Evolutionary conservation across 2,329 filamentous ascomycete species (phyloP).

Genomic region (Drechslerella dactyloides): DNA sequence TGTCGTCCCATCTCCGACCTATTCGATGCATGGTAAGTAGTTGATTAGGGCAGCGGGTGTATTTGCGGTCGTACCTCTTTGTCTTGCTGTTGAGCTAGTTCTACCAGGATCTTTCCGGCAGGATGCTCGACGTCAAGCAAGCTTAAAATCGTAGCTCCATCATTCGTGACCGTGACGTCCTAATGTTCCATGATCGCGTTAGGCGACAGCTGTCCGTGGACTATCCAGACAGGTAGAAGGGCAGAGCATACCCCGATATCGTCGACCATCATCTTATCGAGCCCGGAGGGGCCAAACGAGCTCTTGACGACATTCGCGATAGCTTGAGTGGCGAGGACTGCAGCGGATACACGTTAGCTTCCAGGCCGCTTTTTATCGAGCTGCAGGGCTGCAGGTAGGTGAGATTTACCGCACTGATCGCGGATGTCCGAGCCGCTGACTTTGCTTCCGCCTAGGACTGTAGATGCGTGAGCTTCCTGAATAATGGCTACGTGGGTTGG

Average conservation of each 20-base stretch:
- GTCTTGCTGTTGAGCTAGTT: slow-evolving; percentile 96
- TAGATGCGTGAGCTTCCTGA: slow-evolving; percentile 44
- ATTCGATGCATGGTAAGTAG: slow-evolving; percentile 10
- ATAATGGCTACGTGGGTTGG: neutral
- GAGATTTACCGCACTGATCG: slow-evolving; percentile 82
- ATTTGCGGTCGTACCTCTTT: slow-evolving; percentile 69
- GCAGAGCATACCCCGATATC: slow-evolving; percentile 80
- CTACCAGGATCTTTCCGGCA: slow-evolving; percentile 96
- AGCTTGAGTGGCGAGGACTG: slow-evolving; percentile 91
- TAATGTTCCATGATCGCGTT: slow-evolving; percentile 34
- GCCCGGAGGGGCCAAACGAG: slow-evolving; percentile 93
- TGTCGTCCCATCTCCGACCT: slow-evolving; percentile 94
- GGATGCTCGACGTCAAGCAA: slow-evolving; percentile 97
- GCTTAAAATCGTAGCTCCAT: slow-evolving; percentile 94
- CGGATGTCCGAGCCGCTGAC: slow-evolving; percentile 95
- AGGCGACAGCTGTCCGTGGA: slow-evolving; percentile 19
- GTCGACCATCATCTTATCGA: slow-evolving; percentile 99
- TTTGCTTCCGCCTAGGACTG: slow-evolving; percentile 92
- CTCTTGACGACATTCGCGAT: slow-evolving; percentile 99
- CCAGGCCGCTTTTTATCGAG: slow-evolving; percentile 7
- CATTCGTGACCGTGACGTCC: slow-evolving; percentile 98
- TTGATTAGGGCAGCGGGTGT: no score
- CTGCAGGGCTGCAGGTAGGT: slow-evolving; percentile 2
- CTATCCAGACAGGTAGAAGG: slow-evolving; percentile 37
- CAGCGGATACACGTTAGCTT: neutral